phyloP scores from a whole-genome alignment of 768 basidiomycete species.

The Mycena polygramma region DNA sequence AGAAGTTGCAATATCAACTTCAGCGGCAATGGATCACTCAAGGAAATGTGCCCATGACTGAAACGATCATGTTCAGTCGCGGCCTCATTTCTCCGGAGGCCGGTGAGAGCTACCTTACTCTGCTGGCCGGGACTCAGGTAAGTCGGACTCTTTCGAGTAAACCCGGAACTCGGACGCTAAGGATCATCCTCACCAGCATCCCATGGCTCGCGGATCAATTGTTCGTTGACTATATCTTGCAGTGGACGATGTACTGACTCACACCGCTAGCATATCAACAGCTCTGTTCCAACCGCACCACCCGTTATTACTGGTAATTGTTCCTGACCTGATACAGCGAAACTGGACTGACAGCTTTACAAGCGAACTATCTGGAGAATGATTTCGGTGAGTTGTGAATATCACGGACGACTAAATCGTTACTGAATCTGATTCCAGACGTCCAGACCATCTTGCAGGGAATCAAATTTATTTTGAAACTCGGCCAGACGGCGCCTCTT shows the following conservation, averaged over 20 bases:
- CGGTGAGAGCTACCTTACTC: slow-evolving; percentile 4
- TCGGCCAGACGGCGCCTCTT: too few relatives aligned
- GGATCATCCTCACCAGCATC: background rate
- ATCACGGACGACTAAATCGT: too few relatives aligned
- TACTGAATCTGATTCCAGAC: background rate
- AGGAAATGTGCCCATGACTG: slow-evolving; percentile 16
- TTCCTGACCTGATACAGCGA: too few relatives aligned
- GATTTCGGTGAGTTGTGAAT: background rate
- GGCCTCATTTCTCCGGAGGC: slow-evolving; percentile 7
- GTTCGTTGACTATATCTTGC: background rate
- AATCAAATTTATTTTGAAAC: background rate
- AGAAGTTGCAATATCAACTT: slow-evolving; percentile 7
- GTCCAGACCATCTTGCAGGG: slow-evolving; percentile 12
- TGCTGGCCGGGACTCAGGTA: background rate
- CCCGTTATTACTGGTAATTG: slow-evolving; percentile 8
- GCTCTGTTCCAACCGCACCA: background rate
- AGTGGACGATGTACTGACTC: too few relatives aligned
- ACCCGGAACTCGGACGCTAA: too few relatives aligned
- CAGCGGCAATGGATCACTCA: slow-evolving; percentile 11
- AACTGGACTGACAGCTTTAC: too few relatives aligned
- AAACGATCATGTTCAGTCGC: slow-evolving; percentile 9
- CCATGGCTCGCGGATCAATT: slow-evolving; percentile 16
- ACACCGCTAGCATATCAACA: slow-evolving; percentile 14
- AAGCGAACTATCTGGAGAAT: slow-evolving; percentile 4
- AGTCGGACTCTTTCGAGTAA: background rate